Evolutionary conservation across 1,284 basidiomycete genomes (phyloP).

Genomic region (Waitea zeae): DNA sequence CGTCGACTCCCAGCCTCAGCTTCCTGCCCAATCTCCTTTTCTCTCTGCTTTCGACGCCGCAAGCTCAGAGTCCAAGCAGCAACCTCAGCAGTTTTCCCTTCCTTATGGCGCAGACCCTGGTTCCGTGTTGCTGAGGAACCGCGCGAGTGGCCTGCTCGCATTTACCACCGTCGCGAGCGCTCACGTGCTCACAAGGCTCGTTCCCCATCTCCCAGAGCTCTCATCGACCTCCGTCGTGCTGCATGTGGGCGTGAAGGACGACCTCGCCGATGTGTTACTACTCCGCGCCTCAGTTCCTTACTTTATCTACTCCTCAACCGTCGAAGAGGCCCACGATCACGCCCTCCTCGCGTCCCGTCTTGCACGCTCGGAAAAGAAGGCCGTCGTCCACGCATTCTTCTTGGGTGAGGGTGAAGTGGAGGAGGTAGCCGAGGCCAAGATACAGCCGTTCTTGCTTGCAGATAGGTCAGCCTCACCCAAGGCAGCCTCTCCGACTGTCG

Average conservation of each 20-base stretch:
- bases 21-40: constrained; percentile 19
- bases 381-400: constrained; percentile 71
- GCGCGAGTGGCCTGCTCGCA: constrained; percentile 19
- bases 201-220: constrained; percentile 41
- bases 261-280: constrained; percentile 39
- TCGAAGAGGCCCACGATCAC: constrained; percentile 58
- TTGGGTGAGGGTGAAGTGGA: constrained; percentile 16
- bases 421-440: constrained; percentile 22
- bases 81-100: constrained; percentile 23
- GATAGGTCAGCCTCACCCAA: constrained; percentile 1
- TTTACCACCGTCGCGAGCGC: constrained; percentile 29
- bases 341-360: constrained; percentile 55
- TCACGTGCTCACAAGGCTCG: constrained; percentile 29
- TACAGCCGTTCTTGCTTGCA: constrained; percentile 7
- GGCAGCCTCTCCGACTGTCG: constrained; percentile 9
- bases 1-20: constrained; percentile 32
- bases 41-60: background rate
- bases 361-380: constrained; percentile 36
- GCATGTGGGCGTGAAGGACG: constrained; percentile 31
- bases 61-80: constrained; percentile 5
- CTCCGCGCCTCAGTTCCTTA: constrained; percentile 40
- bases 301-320: constrained; percentile 42
- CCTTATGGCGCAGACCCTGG: constrained; percentile 45
- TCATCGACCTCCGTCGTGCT: constrained; percentile 34
- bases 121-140: constrained; percentile 27